These are phyloP conservation scores for Asterionellopsis glacialis DNA, from an alignment of 108 stramenopile genomes.

Conservation along the genomic window DNA sequence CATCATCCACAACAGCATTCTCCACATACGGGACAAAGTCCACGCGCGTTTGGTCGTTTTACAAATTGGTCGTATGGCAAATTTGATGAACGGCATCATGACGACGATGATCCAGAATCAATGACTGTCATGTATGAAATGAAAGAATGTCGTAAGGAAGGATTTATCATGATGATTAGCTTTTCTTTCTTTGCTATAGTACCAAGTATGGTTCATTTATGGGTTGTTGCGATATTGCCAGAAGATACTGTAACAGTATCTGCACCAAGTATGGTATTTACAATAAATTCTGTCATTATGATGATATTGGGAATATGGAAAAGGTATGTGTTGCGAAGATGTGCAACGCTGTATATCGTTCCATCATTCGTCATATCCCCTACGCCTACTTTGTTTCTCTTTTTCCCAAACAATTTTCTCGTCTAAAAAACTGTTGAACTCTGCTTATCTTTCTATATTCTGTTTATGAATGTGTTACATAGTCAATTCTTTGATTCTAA, in stretches of 20 bases:
- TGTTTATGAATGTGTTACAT: not conserved
- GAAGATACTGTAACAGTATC: constrained; percentile 12
- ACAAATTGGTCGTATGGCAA: constrained; percentile 25
- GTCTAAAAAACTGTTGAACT: too few species aligned
- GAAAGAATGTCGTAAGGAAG: constrained; percentile 55
- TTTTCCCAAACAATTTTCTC: too few species aligned
- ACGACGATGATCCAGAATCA: constrained; percentile 24
- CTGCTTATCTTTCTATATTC: too few species aligned
- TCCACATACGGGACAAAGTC: not conserved
- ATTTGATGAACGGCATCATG: constrained; percentile 7
- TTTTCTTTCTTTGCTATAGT: constrained; percentile 61
- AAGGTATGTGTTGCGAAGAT: too few species aligned
- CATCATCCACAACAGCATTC: not conserved
- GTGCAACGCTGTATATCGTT: too few species aligned
- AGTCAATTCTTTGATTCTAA: constrained; percentile 46
- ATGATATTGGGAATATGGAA: constrained; percentile 78
- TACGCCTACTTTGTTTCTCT: too few species aligned
- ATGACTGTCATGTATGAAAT: constrained; percentile 24
- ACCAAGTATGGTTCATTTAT: constrained; percentile 44
- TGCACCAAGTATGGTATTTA: constrained; percentile 23
- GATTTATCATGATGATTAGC: constrained; percentile 65
- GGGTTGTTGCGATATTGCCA: not conserved
- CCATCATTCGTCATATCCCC: too few species aligned
- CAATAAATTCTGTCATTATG: constrained; percentile 33
- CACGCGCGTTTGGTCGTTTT: constrained; percentile 9